These are phyloP conservation scores for Dendrocalamus latiflorus DNA, from an alignment of 202 grass and related monocot species.

Conservation along the genomic window DNA sequence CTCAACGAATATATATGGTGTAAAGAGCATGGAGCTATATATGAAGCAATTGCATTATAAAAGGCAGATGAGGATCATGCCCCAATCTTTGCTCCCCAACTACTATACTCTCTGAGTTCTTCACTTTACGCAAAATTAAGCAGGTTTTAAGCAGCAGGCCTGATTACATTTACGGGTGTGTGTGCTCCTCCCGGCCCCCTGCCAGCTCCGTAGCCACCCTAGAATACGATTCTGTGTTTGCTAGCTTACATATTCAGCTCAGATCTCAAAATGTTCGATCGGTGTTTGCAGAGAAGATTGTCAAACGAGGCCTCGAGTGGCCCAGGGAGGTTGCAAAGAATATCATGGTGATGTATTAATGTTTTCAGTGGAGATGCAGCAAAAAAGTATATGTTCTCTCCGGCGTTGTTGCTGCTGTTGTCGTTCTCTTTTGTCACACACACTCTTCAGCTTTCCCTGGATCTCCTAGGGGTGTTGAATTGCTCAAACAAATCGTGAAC, in stretches of 20 bases:
- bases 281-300: not conserved
- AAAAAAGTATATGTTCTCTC: not conserved
- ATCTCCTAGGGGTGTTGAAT: too few species aligned
- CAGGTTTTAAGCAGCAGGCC: not conserved
- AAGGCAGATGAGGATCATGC: conserved; percentile 25
- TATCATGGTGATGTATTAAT: not conserved
- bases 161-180: not conserved
- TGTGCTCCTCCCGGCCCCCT: not conserved
- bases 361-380: conserved; percentile 23
- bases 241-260: not conserved
- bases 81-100: conserved; percentile 21
- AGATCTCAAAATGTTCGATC: conserved; percentile 40
- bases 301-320: not conserved
- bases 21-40: conserved; percentile 15
- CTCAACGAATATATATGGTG: not conserved
- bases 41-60: not conserved
- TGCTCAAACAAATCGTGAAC: too few species aligned
- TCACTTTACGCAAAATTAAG: not conserved
- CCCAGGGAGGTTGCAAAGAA: not conserved
- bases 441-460: too few species aligned
- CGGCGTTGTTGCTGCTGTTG: not conserved
- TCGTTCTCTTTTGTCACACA: too few species aligned
- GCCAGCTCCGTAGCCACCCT: not conserved
- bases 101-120: not conserved
- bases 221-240: not conserved